Base-by-base conservation (phyloP, 75 land plant species). In the Picea sitchensis region DNA sequence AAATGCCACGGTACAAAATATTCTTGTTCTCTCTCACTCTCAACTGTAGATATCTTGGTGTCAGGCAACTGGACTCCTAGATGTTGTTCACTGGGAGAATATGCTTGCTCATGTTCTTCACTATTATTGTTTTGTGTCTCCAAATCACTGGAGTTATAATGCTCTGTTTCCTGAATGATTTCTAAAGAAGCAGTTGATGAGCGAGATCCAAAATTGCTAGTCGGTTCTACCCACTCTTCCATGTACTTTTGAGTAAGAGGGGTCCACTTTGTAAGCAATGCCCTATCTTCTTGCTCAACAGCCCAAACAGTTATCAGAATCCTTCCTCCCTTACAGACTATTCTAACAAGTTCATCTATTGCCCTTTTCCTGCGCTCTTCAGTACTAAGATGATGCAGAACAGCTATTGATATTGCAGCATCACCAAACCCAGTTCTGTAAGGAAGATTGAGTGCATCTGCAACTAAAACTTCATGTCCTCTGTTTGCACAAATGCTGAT, bases 1-100 rank as follows among this genome's bases (percentile, higher is more conserved):
- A 97, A 82, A 87, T 97, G 99, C 99, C 99, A 97, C n/a, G 99
- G 99, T 31, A 97, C 96, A 91, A 96, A 96, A 82, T 87, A 96
- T 75, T 96, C 99, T 77, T 96, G 98, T 26, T 80, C 81, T 77
- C 54, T 71, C 26, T 18, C 74, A 44, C 51, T 44, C 1, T 71
- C 74, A 32, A 2, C 74, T 41, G 36, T 20, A 71, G 41, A 12
- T 44, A 18, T 44, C 54, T 44, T 44, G 36, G 54, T 71, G 54
- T 71, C 51, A 41, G 56, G 23, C 9, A 47, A 44, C 26, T 71
- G 51, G 41, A 8, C 14, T 71, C 44, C 26, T 44, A 23, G 51
- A 38, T n/a, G 44, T 11, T 71, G 74, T 21, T n/a, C 34, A 31
- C 36, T 20, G n/a, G 8, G 74, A 41, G 23, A 44, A 41, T n/a